Base-by-base conservation (phyloP, 2,329 filamentous ascomycete genomes). In the Aspergillus sp. region DNA sequence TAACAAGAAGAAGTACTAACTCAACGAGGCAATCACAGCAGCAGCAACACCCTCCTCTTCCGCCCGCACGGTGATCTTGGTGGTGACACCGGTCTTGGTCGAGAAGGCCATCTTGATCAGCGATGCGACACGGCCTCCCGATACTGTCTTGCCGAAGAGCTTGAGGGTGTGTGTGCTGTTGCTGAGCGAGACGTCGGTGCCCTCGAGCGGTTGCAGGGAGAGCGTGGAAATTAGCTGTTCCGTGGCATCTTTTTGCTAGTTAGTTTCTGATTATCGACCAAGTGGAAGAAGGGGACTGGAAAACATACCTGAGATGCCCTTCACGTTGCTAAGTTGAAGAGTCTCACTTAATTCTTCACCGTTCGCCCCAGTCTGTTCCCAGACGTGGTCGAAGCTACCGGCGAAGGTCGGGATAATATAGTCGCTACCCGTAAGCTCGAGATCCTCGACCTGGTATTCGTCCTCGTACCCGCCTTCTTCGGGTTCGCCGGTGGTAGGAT, bases 391-490 rank as follows among this genome's bases (percentile, higher is more conserved):
- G 66, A 97, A 98, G 75, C 88, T 94, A 65, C 90, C 86, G 12
- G 90, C 90, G 67, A 94, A 98, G 2, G 88, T 85, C 19, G 93
- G 93, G 42, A 95, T 79, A 52, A 98, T 82, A 69, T 96, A 98
- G 68, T 98, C 93, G 56, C 88, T 89, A 48, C 91, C 93, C 12
- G 82, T 79, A 50, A 98, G 80, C 52, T 96, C 90, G 51, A 97
- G 82, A 64, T 96, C 89, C 52, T 93, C 88, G 50, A 97, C 86
- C 71, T 96, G 88, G 64, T 98, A 98, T 72, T 98, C 93, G 62
- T 98, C 93, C 45, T 97, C 91, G 67, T 97, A 97, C 41, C 93
- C 93, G 41, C 73, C 78, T 10, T 94, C 89, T 67, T 98, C 93
- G 0, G 91, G 87, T 70, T 96, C 89, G 55, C 82, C 81, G n/a